phyloP scores from a whole-genome alignment of 352 stramenopile genomes.

The Halophytophthora batemanensis region DNA sequence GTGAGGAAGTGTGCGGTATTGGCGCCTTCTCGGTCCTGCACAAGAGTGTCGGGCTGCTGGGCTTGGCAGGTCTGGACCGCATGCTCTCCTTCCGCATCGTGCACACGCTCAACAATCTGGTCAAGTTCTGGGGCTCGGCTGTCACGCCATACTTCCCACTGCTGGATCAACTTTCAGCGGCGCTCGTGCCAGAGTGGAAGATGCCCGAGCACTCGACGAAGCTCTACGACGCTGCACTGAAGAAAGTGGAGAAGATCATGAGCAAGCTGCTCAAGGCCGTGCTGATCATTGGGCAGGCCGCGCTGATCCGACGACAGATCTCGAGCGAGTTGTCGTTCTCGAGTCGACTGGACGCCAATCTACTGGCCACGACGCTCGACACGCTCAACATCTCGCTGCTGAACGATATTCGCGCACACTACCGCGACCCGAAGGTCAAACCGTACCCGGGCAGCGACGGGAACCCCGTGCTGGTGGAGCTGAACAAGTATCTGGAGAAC shows the following conservation, averaged over 20 bases:
- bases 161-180: constrained; percentile 85
- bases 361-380: constrained; percentile 86
- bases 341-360: constrained; percentile 88
- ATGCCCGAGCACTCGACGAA: constrained; percentile 81
- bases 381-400: constrained; percentile 90
- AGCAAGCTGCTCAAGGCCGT: constrained; percentile 91
- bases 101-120: constrained; percentile 91
- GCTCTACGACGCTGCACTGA: constrained; percentile 86
- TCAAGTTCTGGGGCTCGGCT: constrained; percentile 90
- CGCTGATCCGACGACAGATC: constrained; percentile 91
- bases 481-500: constrained; percentile 92
- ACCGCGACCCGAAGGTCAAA: constrained; percentile 75
- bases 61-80: constrained; percentile 89
- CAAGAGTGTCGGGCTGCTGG: constrained; percentile 89
- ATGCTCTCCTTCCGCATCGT: constrained; percentile 93
- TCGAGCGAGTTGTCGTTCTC: constrained; percentile 90
- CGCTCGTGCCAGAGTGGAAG: constrained; percentile 86
- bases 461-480: constrained; percentile 84
- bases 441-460: constrained; percentile 74
- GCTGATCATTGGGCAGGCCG: constrained; percentile 92
- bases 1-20: constrained; percentile 87
- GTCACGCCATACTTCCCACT: constrained; percentile 89
- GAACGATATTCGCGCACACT: constrained; percentile 88
- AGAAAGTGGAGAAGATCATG: constrained; percentile 95
- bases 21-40: constrained; percentile 88